Evolutionary conservation across 306 rosid genomes (phyloP).

Genomic region (Carpinus viminea): DNA sequence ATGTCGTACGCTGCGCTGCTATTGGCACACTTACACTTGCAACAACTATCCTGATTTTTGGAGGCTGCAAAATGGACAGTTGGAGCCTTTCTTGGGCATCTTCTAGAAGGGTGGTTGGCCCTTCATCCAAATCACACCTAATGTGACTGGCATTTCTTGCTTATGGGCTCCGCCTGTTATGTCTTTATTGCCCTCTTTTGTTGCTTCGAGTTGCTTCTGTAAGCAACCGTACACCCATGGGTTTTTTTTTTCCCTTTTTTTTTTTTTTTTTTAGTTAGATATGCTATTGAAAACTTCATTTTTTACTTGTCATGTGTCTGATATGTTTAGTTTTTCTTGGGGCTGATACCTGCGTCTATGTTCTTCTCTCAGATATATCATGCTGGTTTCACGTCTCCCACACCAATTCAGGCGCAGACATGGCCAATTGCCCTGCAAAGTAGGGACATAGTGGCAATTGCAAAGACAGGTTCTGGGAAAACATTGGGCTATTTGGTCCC

Average conservation of each 20-base stretch:
- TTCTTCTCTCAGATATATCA: slow-evolving; percentile 70
- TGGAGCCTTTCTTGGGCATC: slow-evolving; percentile 98
- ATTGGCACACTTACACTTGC: slow-evolving; percentile 93
- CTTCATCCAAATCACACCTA: slow-evolving; percentile 88
- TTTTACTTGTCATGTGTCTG: slow-evolving; percentile 18
- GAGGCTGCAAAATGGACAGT: slow-evolving; percentile 99
- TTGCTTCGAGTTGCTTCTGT: slow-evolving; percentile 99
- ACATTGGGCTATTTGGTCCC: slow-evolving; percentile 95
- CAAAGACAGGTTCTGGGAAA: slow-evolving; percentile 98
- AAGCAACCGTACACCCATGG: slow-evolving; percentile 94
- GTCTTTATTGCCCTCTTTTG: slow-evolving; percentile 93
- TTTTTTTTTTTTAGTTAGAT: slow-evolving; percentile 37
- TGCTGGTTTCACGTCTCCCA: slow-evolving; percentile 92
- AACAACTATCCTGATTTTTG: slow-evolving; percentile 93
- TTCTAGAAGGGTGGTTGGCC: slow-evolving; percentile 92
- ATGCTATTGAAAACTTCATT: slow-evolving; percentile 27
- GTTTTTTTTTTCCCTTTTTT: slow-evolving; percentile 46
- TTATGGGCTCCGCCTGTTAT: slow-evolving; percentile 83
- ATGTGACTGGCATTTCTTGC: slow-evolving; percentile 96
- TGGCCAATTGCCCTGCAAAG: slow-evolving; percentile 98
- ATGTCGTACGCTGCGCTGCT: slow-evolving; percentile 99
- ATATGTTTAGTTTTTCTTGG: slow-evolving; percentile 27
- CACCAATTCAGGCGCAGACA: slow-evolving; percentile 99
- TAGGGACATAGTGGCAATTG: slow-evolving; percentile 96
- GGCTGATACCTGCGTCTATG: slow-evolving; percentile 34